Base-by-base conservation (phyloP, 2,329 filamentous ascomycete genomes). In the Pestalotiopsis sp. region DNA sequence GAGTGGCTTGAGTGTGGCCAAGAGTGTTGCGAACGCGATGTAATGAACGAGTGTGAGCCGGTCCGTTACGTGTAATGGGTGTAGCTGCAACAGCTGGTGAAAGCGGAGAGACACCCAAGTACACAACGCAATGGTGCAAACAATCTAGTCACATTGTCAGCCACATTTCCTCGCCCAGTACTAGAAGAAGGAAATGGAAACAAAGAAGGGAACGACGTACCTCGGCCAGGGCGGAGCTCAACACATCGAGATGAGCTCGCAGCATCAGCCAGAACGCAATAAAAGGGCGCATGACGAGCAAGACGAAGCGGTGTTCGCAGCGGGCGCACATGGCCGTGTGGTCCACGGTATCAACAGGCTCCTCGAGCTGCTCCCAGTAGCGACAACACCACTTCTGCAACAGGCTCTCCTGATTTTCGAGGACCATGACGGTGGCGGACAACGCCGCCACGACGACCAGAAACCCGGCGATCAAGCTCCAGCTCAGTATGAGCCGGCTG, bases 241-340 rank as follows among this genome's bases (percentile, higher is more conserved):
- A 27, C 2, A 75, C 41, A 59, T 76, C 73, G 57, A 68, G 70
- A 38, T 76, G 74, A 14, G 75, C 45, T 17, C 74, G 73, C 23
- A 76, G 68, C 52, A 73, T 71, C 7, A 75, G 70, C 74, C 74
- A 76, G 45, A 75, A 70, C 1, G 73, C 70, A 13, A 76, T 64
- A 31, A 73, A 66, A 1, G 74, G 74, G 6, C 73, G 72, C 23
- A 75, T 69, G 9, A 74, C 69, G 23, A 76, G 71, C n/a, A 76
- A 66, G 56, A 73, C 38, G 31, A 72, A 72, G 7, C 74, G 71
- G 38, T 76, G 74, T 62, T 76, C 74, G 45, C 74, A 76, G 14
- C 74, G 73, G n/a, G 73, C 68, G 66, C 74, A 76, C 13, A 62
- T 12, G 23, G 70, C 71, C 39, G 73, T 70, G 3, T 67, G 68